A percentile compares a stretch with the other conserved stretches of the same genome.
Conservation (phyloP, 371 early-diverging fungal species). For the Actinomortierella ambigua region DNA sequence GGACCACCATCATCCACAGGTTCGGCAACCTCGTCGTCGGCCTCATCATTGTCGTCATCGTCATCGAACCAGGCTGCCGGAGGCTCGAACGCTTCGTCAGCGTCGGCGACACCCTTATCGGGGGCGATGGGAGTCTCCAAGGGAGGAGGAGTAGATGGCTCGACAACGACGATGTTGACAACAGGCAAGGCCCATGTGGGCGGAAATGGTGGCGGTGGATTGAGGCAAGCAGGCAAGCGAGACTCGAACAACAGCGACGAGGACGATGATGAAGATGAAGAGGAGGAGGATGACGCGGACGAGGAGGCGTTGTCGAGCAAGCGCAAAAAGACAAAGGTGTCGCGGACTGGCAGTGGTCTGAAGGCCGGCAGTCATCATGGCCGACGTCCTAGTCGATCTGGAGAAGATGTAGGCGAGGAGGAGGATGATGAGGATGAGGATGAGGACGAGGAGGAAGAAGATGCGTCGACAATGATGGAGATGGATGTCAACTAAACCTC, state of each 20-base stretch:
- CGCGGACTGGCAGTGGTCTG: no score
- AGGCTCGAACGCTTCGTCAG: neutral
- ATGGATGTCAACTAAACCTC: no score
- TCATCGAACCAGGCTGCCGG: neutral
- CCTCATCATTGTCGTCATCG: constrained; percentile 2
- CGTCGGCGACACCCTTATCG: neutral
- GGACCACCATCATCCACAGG: neutral
- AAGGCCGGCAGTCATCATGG: no score
- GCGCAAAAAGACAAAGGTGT: no score
- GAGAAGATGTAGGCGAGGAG: no score
- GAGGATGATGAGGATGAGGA: no score
- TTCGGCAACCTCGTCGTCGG: neutral
- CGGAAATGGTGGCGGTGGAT: no score
- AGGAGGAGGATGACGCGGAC: constrained; percentile 14
- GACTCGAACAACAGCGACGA: neutral
- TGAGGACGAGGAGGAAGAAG: no score
- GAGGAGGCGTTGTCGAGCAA: neutral
- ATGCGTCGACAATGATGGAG: no score
- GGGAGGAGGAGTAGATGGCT: neutral
- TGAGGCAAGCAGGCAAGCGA: neutral
- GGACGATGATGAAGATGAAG: constrained; percentile 6
- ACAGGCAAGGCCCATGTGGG: neutral
- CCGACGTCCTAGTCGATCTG: no score
- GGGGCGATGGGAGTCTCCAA: neutral
- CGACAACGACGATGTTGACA: neutral